Evolutionary conservation across 441 rosid genomes (phyloP).

Genomic region (Brassica hybrid): DNA sequence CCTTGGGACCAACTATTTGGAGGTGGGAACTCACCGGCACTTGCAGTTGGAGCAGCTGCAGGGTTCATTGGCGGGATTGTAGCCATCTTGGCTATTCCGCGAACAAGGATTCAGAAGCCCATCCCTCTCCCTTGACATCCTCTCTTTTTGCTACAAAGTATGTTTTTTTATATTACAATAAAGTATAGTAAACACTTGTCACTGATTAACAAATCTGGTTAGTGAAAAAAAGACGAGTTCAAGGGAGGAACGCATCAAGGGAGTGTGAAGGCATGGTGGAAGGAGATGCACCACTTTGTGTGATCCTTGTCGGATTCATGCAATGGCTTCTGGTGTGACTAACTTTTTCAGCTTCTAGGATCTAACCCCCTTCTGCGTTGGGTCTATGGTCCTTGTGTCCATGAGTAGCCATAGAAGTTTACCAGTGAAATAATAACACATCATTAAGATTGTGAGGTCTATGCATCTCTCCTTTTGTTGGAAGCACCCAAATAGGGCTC

Average conservation of each 20-base stretch:
- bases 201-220: background rate
- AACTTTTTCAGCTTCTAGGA: slow-evolving; percentile 33
- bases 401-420: slow-evolving; percentile 22
- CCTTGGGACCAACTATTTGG: slow-evolving; percentile 98
- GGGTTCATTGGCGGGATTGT: slow-evolving; percentile 74
- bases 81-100: slow-evolving; percentile 90
- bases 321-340: slow-evolving; percentile 33
- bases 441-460: slow-evolving; percentile 28
- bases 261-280: slow-evolving; percentile 19
- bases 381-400: slow-evolving; percentile 26
- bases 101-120: slow-evolving; percentile 68
- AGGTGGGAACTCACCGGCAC: slow-evolving; percentile 93
- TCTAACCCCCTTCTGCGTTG: slow-evolving; percentile 12
- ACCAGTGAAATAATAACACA: slow-evolving; percentile 28
- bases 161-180: background rate
- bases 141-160: slow-evolving; percentile 26
- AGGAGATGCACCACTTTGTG: slow-evolving; percentile 31
- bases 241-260: background rate
- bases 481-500: slow-evolving; percentile 20
- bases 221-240: slow-evolving; percentile 21
- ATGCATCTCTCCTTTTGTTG: background rate
- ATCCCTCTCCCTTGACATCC: slow-evolving; percentile 65
- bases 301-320: slow-evolving; percentile 28
- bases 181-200: slow-evolving; percentile 4
- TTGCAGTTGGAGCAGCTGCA: slow-evolving; percentile 81